Conservation (phyloP, 768 basidiomycete species). For the Boletus barrowsii region DNA sequence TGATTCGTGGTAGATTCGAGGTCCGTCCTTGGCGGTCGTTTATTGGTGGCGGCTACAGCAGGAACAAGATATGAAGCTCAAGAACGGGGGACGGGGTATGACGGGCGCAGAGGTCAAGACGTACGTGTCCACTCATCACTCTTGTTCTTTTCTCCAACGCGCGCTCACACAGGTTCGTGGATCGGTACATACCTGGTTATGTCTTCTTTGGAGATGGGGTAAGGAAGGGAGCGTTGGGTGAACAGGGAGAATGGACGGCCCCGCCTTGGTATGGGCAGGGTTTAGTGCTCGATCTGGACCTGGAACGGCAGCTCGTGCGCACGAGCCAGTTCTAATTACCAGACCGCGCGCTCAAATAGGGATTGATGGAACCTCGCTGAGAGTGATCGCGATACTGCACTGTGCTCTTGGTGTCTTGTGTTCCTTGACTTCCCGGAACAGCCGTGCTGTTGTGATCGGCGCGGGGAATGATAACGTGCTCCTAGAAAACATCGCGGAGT, state of each 20-base stretch:
- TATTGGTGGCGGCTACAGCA: conserved; percentile 90
- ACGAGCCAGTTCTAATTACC: conserved; percentile 39
- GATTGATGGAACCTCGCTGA: no score
- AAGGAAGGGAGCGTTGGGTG: conserved; percentile 27
- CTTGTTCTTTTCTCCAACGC: neutral
- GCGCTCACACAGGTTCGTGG: conserved; percentile 63
- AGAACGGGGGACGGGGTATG: conserved; percentile 88
- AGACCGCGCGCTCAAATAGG: neutral
- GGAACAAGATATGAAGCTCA: conserved; percentile 83
- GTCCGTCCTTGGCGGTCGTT: conserved; percentile 50
- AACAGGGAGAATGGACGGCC: conserved; percentile 13
- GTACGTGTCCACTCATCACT: conserved; percentile 24
- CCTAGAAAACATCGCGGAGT: no score
- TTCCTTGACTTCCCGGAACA: no score
- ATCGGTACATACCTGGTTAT: conserved; percentile 93
- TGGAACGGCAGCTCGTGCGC: conserved; percentile 45
- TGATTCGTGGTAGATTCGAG: conserved; percentile 33
- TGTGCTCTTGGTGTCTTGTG: no score
- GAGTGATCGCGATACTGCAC: no score
- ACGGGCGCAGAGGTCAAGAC: conserved; percentile 70
- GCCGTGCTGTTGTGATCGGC: no score
- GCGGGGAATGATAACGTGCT: no score
- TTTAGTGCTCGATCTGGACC: conserved; percentile 53
- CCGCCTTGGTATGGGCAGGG: conserved; percentile 47
- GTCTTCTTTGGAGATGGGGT: conserved; percentile 77